Conservation (phyloP, 805 yeast genomes). For the Scheffersomyces lignosus region DNA sequence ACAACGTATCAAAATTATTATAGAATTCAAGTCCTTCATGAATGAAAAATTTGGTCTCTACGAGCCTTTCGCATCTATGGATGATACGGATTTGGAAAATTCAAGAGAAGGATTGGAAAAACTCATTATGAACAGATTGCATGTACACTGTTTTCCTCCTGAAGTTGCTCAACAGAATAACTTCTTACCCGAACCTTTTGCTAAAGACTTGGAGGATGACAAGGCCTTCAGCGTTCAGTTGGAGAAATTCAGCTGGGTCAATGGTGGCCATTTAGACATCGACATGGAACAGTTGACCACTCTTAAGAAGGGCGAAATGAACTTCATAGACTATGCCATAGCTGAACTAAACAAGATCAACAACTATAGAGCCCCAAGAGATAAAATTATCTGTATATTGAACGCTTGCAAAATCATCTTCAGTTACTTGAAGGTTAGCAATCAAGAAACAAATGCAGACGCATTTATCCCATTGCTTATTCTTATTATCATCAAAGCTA, state of each 20-base stretch:
- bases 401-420: slow-evolving; percentile 92
- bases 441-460: slow-evolving; percentile 81
- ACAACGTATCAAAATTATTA: slow-evolving; percentile 76
- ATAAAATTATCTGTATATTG: slow-evolving; percentile 85
- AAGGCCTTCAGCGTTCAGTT: slow-evolving; percentile 48
- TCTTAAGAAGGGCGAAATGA: slow-evolving; percentile 20
- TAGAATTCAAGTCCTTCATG: slow-evolving; percentile 76
- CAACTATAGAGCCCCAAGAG: slow-evolving; percentile 88
- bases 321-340: slow-evolving; percentile 62
- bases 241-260: slow-evolving; percentile 68
- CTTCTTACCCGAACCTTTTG: slow-evolving; percentile 43
- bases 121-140: slow-evolving; percentile 83
- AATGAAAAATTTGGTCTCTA: slow-evolving; percentile 57
- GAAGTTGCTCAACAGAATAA: slow-evolving; percentile 41
- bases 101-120: slow-evolving; percentile 92
- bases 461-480: slow-evolving; percentile 88
- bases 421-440: slow-evolving; percentile 75
- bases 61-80: slow-evolving; percentile 74
- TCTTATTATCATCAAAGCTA: slow-evolving; percentile 70
- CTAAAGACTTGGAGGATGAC: slow-evolving; percentile 65
- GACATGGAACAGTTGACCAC: slow-evolving; percentile 41
- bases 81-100: slow-evolving; percentile 58
- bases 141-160: slow-evolving; percentile 79
- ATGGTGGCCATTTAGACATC: slow-evolving; percentile 78
- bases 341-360: slow-evolving; percentile 76